Evolutionary conservation across 2,329 filamentous ascomycete species (phyloP).

Genomic region (Xylaria digitata): DNA sequence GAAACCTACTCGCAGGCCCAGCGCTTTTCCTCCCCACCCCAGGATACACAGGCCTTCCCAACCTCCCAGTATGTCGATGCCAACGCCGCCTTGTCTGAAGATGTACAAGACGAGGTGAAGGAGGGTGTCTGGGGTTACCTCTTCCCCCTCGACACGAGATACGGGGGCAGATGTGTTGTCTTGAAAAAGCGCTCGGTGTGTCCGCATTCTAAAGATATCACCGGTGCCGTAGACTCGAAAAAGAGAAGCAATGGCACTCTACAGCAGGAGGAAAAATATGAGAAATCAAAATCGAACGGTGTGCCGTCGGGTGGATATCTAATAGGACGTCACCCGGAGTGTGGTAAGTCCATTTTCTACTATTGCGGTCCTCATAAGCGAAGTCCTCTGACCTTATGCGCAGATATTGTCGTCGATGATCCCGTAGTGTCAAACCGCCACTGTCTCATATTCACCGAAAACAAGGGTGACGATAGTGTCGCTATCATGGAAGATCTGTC

Average conservation of each 20-base stretch:
- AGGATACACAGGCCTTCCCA: slow-evolving; percentile 68
- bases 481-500: slow-evolving; percentile 93
- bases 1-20: slow-evolving; percentile 59
- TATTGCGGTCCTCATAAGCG: neutral
- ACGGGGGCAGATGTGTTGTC: slow-evolving; percentile 74
- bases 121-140: slow-evolving; percentile 98
- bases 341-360: slow-evolving; percentile 69
- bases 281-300: slow-evolving; percentile 69
- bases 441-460: slow-evolving; percentile 74
- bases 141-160: slow-evolving; percentile 79
- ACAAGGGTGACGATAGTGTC: slow-evolving; percentile 67
- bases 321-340: slow-evolving; percentile 92
- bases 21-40: slow-evolving; percentile 69
- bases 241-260: slow-evolving; percentile 57
- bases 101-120: slow-evolving; percentile 83
- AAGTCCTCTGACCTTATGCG: slow-evolving; percentile 33
- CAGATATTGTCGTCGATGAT: slow-evolving; percentile 79
- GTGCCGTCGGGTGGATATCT: slow-evolving; percentile 84
- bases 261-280: slow-evolving; percentile 69
- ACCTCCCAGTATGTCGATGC: slow-evolving; percentile 81
- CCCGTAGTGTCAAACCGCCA: slow-evolving; percentile 89
- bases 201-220: slow-evolving; percentile 64
- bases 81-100: slow-evolving; percentile 77
- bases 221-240: slow-evolving; percentile 54
- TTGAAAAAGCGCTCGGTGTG: slow-evolving; percentile 80